A percentile compares a stretch with the other conserved stretches of the same genome.
These are phyloP conservation scores for Purshia tridentata DNA, from an alignment of 306 rosid genomes.

Conservation along the genomic window DNA sequence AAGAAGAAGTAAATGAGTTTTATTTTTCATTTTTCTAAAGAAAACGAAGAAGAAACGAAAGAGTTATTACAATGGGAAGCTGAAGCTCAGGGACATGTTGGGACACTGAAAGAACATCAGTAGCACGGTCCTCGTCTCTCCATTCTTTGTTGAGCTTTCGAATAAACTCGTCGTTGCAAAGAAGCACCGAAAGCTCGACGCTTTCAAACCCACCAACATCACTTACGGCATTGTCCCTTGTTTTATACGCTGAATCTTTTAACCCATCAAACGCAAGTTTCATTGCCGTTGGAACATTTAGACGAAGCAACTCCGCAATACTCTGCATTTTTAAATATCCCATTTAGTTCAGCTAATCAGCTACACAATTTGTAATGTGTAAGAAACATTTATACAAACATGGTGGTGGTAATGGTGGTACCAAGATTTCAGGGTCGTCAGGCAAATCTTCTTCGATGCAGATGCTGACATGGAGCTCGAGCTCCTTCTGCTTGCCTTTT, in stretches of 20 bases:
- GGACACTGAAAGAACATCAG: slow-evolving; percentile 88
- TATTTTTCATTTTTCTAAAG: too few relatives aligned
- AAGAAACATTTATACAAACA: neutral
- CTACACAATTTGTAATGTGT: neutral
- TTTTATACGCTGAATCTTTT: slow-evolving; percentile 55
- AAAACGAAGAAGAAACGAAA: neutral
- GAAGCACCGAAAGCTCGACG: slow-evolving; percentile 75
- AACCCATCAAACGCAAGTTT: slow-evolving; percentile 71
- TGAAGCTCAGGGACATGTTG: slow-evolving; percentile 66
- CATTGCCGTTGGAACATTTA: slow-evolving; percentile 74
- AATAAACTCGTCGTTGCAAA: slow-evolving; percentile 78
- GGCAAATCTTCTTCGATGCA: slow-evolving; percentile 76
- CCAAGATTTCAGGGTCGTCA: slow-evolving; percentile 69
- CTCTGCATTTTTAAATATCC: slow-evolving; percentile 43
- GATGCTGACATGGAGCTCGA: slow-evolving; percentile 60
- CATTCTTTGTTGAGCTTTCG: slow-evolving; percentile 81
- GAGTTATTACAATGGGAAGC: slow-evolving; percentile 69
- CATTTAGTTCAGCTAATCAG: neutral
- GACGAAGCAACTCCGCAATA: slow-evolving; percentile 71
- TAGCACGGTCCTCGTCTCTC: slow-evolving; percentile 87
- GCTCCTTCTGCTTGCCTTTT: slow-evolving; percentile 54
- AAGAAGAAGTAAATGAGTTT: neutral
- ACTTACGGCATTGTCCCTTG: slow-evolving; percentile 59
- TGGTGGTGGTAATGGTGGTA: slow-evolving; percentile 13
- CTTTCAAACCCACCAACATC: slow-evolving; percentile 72